Conservation (phyloP, 73 alveolate genomes). For the Paramecium sonneborni region DNA sequence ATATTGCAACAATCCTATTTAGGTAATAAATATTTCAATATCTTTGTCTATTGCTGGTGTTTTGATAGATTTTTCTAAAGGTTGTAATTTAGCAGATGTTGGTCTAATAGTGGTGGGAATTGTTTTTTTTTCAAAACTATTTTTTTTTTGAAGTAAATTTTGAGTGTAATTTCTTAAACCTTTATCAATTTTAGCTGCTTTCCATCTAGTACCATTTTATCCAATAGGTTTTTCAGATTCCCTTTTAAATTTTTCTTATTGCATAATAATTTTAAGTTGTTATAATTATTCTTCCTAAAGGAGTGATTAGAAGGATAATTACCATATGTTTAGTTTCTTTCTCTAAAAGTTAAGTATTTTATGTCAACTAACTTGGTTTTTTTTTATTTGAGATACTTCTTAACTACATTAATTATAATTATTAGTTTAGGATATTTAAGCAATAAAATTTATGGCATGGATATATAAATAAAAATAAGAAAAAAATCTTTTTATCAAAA, state of each 20-base stretch:
- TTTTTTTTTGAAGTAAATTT: not conserved
- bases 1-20: conserved; percentile 20
- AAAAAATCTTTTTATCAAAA: not conserved
- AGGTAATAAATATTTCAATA: not conserved
- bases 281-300: conserved; percentile 18
- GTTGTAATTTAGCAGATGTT: conserved; percentile 2
- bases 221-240: conserved; percentile 18
- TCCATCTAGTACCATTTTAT: conserved; percentile 34
- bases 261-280: not conserved
- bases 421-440: not conserved
- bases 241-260: conserved; percentile 17
- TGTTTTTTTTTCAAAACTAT: not conserved
- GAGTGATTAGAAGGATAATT: not conserved
- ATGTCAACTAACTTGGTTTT: not conserved
- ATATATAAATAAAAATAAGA: not conserved
- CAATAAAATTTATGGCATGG: not conserved
- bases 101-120: not conserved
- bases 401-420: conserved; percentile 22
- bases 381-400: conserved; percentile 43
- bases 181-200: not conserved
- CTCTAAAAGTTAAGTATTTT: not conserved
- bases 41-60: conserved; percentile 20
- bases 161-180: conserved; percentile 24
- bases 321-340: conserved; percentile 39
- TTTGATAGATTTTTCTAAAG: not conserved